Conservation (phyloP, 2,329 filamentous ascomycete genomes). For the Aspergillus tubingensis region DNA sequence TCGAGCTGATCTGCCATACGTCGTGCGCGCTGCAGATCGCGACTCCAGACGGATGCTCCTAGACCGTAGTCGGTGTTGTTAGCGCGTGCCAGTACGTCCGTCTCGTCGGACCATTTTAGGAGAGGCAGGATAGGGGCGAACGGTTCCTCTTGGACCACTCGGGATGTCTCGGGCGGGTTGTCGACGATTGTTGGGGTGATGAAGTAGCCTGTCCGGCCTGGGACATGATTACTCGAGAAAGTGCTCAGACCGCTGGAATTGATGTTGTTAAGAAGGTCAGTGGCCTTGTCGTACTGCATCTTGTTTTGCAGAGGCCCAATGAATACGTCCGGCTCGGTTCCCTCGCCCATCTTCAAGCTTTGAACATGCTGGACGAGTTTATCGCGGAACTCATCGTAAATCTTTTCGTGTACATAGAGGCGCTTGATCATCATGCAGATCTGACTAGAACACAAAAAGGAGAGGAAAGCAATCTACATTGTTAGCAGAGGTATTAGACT, state of each 20-base stretch:
- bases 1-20: slow-evolving; percentile 57
- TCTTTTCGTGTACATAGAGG: slow-evolving; percentile 61
- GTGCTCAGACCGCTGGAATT: slow-evolving; percentile 56
- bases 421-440: slow-evolving; percentile 61
- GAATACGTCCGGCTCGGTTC: slow-evolving; percentile 47
- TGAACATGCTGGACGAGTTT: slow-evolving; percentile 51
- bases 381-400: slow-evolving; percentile 59
- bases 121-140: slow-evolving; percentile 67
- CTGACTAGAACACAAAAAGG: slow-evolving; percentile 58
- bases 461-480: slow-evolving; percentile 46
- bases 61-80: slow-evolving; percentile 58
- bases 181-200: slow-evolving; percentile 61
- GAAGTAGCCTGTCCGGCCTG: slow-evolving; percentile 56
- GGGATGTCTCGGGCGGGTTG: slow-evolving; percentile 57
- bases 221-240: slow-evolving; percentile 51
- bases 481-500: neutral
- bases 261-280: slow-evolving; percentile 58
- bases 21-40: slow-evolving; percentile 54
- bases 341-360: slow-evolving; percentile 40
- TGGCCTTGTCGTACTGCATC: slow-evolving; percentile 65
- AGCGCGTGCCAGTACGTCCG: slow-evolving; percentile 59
- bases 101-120: slow-evolving; percentile 62
- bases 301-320: slow-evolving; percentile 65
- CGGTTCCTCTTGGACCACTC: slow-evolving; percentile 61
- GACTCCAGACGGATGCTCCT: slow-evolving; percentile 60